Evolutionary conservation across 495 filamentous ascomycete species (phyloP), one percentile per base, ranked within the genome.

Genomic region (Annulohypoxylon nitens): DNA sequence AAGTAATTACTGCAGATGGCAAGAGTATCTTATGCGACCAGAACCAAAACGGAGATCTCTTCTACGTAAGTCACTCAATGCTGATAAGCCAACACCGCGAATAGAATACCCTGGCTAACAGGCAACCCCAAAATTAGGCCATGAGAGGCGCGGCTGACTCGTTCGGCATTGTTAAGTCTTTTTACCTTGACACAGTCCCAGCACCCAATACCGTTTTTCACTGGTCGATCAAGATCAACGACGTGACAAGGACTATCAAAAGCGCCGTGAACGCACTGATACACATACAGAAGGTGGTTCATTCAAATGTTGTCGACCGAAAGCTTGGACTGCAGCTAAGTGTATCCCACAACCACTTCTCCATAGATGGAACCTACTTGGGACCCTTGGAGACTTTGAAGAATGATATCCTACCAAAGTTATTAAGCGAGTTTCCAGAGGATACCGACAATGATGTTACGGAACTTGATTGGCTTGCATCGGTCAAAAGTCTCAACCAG

Each of bases 1-100:
- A 90, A 37, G 89, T 92, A 1, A 90, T 93, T n/a, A 84, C 90
- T 7, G 89, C 90, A 1, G 85, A 90, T 69, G 88, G 88, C 11
- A 81, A 68, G 18, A 74, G 85, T 26, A 80, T 87, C n/a, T 70
- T 72, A 0, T 81, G 81, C 5, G 80, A 84, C 4, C 67, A 78
- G 2, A 75, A 71, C 0, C 7, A 81, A 3, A 79, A 90, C 43
- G 48, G 73, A 0, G 85, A 89, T 34, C 54, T 90, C 0, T 89
- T 86, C 73, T 91, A 83, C 70, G 84, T 84, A 65, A 72, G 80
- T 60, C 37, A 41, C 54, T 2, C n/a, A 4, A 1, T 10, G 61
- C n/a, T 11, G 1, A 43, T n/a, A 30, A 9, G 10, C 9, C 12
- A 4, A 39, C 18, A 26, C 25, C 10, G 33, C 36, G 11, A 25